These are phyloP conservation scores for Saccharomycopsis amapae DNA, from an alignment of 805 yeast species.

Conservation along the genomic window DNA sequence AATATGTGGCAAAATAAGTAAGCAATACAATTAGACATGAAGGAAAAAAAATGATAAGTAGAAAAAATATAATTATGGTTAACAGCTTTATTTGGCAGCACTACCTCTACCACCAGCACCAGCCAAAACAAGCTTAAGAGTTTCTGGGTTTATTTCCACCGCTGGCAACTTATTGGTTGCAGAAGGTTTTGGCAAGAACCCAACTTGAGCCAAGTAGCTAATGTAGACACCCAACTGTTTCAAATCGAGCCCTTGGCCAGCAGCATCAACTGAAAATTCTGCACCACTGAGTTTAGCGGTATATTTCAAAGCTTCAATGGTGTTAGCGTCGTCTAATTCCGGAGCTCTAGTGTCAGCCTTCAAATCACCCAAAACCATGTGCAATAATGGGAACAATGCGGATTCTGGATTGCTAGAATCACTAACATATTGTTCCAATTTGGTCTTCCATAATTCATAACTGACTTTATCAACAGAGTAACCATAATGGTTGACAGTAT, in stretches of 20 bases:
- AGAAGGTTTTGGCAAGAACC: constrained; percentile 58
- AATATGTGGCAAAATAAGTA: no score
- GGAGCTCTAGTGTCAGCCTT: constrained; percentile 93
- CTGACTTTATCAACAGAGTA: constrained; percentile 55
- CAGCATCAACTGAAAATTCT: constrained; percentile 19
- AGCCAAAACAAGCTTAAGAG: constrained; percentile 47
- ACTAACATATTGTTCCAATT: constrained; percentile 70
- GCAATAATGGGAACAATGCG: constrained; percentile 88
- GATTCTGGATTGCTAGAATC: constrained; percentile 54
- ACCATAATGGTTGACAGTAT: constrained; percentile 61
- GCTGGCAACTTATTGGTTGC: constrained; percentile 37
- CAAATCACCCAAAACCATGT: constrained; percentile 87
- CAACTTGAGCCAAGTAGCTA: constrained; percentile 70
- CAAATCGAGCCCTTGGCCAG: constrained; percentile 69
- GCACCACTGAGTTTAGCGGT: constrained; percentile 46
- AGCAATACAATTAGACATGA: no score
- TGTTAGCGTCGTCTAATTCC: constrained; percentile 83
- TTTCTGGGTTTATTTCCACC: constrained; percentile 46
- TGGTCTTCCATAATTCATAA: constrained; percentile 72
- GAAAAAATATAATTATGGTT: neutral
- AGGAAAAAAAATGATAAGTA: no score
- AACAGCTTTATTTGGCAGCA: constrained; percentile 37
- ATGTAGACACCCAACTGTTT: constrained; percentile 68
- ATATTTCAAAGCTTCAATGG: constrained; percentile 55
- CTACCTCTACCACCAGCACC: constrained; percentile 76